Conservation (phyloP, 257 asterid species). For the Phtheirospermum japonicum region DNA sequence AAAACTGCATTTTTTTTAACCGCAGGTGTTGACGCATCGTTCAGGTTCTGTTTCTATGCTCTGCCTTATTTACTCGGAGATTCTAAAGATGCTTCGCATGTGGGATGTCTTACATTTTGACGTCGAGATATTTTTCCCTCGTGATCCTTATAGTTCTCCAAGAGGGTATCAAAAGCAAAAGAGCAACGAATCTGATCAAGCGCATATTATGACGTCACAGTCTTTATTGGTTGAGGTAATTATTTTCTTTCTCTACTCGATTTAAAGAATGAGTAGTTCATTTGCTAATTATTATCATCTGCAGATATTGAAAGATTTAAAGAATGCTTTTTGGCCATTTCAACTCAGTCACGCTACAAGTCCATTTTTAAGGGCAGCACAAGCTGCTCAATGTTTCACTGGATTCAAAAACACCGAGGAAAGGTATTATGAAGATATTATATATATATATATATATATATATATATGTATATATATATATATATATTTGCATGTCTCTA, state of each 20-base stretch:
- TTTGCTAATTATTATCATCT: slow-evolving; percentile 20
- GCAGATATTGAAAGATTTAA: slow-evolving; percentile 71
- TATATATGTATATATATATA: no score
- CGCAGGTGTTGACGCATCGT: slow-evolving; percentile 85
- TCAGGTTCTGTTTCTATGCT: slow-evolving; percentile 77
- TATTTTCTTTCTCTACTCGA: slow-evolving; percentile 20
- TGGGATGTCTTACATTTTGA: slow-evolving; percentile 70
- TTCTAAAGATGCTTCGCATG: slow-evolving; percentile 68
- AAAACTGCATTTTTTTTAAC: slow-evolving; percentile 9
- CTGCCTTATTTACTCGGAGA: slow-evolving; percentile 71
- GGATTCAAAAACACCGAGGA: slow-evolving; percentile 39
- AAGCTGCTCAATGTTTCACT: slow-evolving; percentile 64
- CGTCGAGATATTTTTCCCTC: slow-evolving; percentile 71
- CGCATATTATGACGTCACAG: slow-evolving; percentile 59
- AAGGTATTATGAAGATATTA: no score
- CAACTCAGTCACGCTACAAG: slow-evolving; percentile 57
- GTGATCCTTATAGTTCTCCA: slow-evolving; percentile 58
- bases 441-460: no score
- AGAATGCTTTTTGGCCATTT: slow-evolving; percentile 85
- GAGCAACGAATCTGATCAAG: slow-evolving; percentile 59
- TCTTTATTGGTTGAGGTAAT: slow-evolving; percentile 65
- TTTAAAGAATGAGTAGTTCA: neutral
- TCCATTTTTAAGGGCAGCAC: slow-evolving; percentile 80
- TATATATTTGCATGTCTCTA: no score
- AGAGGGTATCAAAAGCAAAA: slow-evolving; percentile 69